phyloP scores from a whole-genome alignment of 495 filamentous ascomycete genomes.

The Neurospora sp. region DNA sequence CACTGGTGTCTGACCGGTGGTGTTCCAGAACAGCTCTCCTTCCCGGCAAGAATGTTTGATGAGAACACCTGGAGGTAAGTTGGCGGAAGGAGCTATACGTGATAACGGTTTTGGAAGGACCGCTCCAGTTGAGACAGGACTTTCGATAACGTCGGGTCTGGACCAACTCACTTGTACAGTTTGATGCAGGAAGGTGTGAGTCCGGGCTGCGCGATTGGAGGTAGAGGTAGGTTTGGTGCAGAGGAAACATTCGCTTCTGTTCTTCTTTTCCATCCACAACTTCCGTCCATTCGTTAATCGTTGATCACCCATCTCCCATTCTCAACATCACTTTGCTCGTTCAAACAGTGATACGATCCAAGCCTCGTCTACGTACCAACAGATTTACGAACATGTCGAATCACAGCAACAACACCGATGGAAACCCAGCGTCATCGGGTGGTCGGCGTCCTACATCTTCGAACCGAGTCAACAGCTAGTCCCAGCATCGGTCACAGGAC shows the following conservation, averaged over 20 bases:
- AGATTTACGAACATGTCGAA: neutral
- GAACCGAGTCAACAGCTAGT: neutral
- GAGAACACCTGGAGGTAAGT: neutral
- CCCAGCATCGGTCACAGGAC: neutral
- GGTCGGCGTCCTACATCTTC: neutral
- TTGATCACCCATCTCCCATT: neutral
- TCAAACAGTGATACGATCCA: neutral
- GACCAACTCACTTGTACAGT: too few species aligned
- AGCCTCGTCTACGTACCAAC: neutral
- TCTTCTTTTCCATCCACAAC: neutral
- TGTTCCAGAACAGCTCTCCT: neutral
- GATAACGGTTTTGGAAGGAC: neutral
- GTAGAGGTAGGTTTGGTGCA: neutral
- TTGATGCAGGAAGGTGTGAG: neutral
- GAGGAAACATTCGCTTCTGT: neutral
- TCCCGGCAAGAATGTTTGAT: accelerated
- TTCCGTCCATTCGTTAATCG: neutral
- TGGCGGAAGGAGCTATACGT: neutral
- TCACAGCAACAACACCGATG: neutral
- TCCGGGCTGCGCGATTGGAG: neutral
- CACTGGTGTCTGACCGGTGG: neutral
- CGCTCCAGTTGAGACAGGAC: neutral
- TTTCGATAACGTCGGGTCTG: neutral
- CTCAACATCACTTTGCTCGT: neutral
- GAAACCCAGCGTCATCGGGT: neutral